phyloP scores from a whole-genome alignment of 306 rosid species.

The Nissolia schottii region DNA sequence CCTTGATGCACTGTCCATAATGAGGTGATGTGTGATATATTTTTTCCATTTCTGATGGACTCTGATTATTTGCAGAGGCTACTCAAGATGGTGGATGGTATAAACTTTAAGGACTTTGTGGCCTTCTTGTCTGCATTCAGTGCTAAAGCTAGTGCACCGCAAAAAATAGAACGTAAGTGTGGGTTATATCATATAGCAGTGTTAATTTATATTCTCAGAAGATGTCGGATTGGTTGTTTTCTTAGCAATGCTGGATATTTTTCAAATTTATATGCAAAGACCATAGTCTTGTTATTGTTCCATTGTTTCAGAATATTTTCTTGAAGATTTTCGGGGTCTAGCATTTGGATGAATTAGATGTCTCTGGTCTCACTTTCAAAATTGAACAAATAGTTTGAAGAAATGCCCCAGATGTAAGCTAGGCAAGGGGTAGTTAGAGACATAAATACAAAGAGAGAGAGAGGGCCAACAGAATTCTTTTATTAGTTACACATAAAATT shows the following conservation, averaged over 20 bases:
- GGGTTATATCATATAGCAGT: background rate
- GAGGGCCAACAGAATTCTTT: background rate
- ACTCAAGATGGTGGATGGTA: conserved; percentile 82
- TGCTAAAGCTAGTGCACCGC: conserved; percentile 53
- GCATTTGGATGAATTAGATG: background rate
- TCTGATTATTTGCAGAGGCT: conserved; percentile 54
- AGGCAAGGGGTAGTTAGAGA: background rate
- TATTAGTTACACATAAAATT: background rate
- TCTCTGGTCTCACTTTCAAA: background rate
- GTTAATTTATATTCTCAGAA: background rate
- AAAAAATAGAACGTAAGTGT: conserved; percentile 66
- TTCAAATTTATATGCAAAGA: background rate
- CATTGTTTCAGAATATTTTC: conserved; percentile 6
- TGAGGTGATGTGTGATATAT: background rate
- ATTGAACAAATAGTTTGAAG: background rate
- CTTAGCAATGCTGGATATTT: background rate
- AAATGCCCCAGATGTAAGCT: background rate
- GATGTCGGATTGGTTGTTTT: background rate
- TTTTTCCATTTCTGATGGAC: background rate
- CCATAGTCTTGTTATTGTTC: conserved; percentile 1
- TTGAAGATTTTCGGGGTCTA: background rate
- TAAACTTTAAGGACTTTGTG: conserved; percentile 85
- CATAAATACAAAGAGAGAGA: background rate
- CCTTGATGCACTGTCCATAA: too few species aligned
- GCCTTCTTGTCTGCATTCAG: conserved; percentile 92